phyloP scores from a whole-genome alignment of 192 early-diverging fungal genomes.

The Coemansia sp. region DNA sequence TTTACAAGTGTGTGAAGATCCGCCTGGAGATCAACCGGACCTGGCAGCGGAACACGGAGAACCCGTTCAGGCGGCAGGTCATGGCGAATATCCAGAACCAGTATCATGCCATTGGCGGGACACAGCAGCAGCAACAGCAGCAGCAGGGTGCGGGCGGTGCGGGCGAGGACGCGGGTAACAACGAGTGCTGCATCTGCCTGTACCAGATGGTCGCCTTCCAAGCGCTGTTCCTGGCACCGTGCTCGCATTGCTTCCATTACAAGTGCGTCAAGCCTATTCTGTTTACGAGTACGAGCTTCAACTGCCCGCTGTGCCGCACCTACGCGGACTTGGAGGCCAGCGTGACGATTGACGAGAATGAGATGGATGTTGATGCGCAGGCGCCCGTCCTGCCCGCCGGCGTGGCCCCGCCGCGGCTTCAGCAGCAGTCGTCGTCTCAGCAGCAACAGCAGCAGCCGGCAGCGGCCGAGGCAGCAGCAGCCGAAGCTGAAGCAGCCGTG shows the following conservation, averaged over 20 bases:
- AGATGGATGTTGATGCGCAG: slow-evolving; percentile 38
- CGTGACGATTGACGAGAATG: slow-evolving; percentile 53
- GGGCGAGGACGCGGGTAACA: slow-evolving; percentile 29
- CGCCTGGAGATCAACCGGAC: slow-evolving; percentile 68
- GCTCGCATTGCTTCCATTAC: slow-evolving; percentile 91
- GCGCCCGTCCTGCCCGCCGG: slow-evolving; percentile 26
- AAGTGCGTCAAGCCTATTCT: slow-evolving; percentile 85
- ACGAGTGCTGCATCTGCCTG: slow-evolving; percentile 89
- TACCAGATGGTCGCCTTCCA: slow-evolving; percentile 81
- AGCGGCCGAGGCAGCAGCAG: slow-evolving; percentile 11
- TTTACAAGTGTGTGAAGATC: slow-evolving; percentile 92
- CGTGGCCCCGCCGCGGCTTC: neutral
- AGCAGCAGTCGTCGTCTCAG: slow-evolving; percentile 4
- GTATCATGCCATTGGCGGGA: slow-evolving; percentile 7
- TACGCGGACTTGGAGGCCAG: slow-evolving; percentile 84
- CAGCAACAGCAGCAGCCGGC: slow-evolving; percentile 6
- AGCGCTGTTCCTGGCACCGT: slow-evolving; percentile 87
- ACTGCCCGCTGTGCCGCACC: slow-evolving; percentile 85
- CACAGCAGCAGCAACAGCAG: too few species aligned
- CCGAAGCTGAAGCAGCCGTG: slow-evolving; percentile 32
- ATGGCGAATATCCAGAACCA: slow-evolving; percentile 48
- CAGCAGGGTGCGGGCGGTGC: slow-evolving; percentile 12
- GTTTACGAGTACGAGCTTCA: slow-evolving; percentile 66
- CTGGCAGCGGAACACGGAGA: slow-evolving; percentile 58
- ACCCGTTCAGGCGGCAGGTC: slow-evolving; percentile 55